Evolutionary conservation across 2,329 filamentous ascomycete species (phyloP).

Genomic region (Penicillium sp.): DNA sequence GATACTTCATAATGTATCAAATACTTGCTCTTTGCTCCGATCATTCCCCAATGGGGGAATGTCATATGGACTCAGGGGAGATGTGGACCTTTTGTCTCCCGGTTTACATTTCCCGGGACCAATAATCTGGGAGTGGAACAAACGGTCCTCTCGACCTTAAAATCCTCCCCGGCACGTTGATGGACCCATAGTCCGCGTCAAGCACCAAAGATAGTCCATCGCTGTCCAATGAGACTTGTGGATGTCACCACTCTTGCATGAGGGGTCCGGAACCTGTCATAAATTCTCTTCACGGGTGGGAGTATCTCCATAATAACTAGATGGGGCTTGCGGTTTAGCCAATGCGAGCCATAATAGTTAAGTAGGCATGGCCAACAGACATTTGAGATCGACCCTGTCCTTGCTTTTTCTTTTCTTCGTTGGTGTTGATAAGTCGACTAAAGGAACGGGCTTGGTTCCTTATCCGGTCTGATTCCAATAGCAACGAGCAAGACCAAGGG

Average conservation of each 20-base stretch:
- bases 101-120: background rate
- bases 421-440: constrained; percentile 21
- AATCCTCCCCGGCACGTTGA: background rate
- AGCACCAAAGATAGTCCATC: background rate
- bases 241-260: background rate
- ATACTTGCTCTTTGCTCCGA: background rate
- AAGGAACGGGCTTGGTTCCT: constrained; percentile 15
- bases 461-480: constrained; percentile 25
- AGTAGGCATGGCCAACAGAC: background rate
- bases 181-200: background rate
- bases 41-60: constrained; percentile 2
- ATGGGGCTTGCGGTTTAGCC: background rate
- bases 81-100: constrained; percentile 1
- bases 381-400: background rate
- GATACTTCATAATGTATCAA: background rate
- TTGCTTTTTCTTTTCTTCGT: constrained; percentile 4
- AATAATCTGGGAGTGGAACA: background rate
- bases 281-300: background rate
- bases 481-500: constrained; percentile 12
- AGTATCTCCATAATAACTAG: background rate
- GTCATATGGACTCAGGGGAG: background rate
- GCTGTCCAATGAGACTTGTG: background rate
- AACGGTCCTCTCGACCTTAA: constrained; percentile 5
- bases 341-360: background rate
- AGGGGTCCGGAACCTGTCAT: background rate